phyloP scores from a whole-genome alignment of 2,329 filamentous ascomycete genomes.

The Fusarium sp. region DNA sequence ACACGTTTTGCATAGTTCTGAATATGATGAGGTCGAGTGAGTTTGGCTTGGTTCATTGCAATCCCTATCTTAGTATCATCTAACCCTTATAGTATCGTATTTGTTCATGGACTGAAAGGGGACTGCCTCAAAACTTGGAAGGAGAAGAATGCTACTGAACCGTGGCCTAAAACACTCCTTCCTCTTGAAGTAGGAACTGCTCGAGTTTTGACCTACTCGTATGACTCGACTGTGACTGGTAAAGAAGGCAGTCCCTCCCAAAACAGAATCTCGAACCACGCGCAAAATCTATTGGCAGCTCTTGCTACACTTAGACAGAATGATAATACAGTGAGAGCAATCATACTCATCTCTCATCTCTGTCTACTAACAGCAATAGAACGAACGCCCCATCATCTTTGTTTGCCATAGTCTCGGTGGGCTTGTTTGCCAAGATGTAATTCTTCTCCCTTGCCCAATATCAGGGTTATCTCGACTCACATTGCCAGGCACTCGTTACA shows the following conservation, averaged over 20 bases:
- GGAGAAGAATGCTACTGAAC: background rate
- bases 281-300: constrained; percentile 22
- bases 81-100: constrained; percentile 19
- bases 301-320: constrained; percentile 20
- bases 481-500: constrained; percentile 12
- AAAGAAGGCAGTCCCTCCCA: background rate
- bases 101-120: constrained; percentile 32
- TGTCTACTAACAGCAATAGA: background rate
- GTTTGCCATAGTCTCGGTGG: constrained; percentile 34
- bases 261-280: constrained; percentile 33
- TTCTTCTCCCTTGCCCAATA: too few species aligned
- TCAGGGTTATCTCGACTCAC: too few species aligned
- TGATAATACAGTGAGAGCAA: constrained; percentile 10
- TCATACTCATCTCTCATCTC: accelerated
- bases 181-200: constrained; percentile 8
- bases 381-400: constrained; percentile 27
- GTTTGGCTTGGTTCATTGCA: background rate
- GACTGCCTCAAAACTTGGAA: constrained; percentile 35
- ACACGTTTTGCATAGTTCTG: background rate
- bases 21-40: constrained; percentile 4
- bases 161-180: constrained; percentile 23
- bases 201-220: constrained; percentile 34
- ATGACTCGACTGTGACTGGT: constrained; percentile 4
- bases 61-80: too few species aligned
- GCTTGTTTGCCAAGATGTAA: constrained; percentile 37